Percentiles rank a stretch among this genome's conserved stretches.
Evolutionary conservation across 2,329 filamentous ascomycete genomes (phyloP).

Genomic region (Ambrosiella beaveri): DNA sequence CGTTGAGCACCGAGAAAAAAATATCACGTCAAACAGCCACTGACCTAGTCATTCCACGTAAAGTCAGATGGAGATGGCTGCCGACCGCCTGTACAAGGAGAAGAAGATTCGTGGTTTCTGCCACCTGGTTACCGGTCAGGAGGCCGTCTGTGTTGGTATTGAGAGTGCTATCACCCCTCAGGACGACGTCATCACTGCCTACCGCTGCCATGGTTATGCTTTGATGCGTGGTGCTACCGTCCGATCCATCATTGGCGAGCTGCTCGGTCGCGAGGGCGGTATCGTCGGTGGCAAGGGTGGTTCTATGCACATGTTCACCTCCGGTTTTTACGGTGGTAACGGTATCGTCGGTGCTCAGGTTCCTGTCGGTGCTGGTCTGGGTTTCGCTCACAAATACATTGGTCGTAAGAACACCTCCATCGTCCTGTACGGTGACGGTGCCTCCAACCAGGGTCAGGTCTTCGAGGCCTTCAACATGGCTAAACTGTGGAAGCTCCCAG

Average conservation of each 20-base stretch:
- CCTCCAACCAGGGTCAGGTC: conserved; percentile 97
- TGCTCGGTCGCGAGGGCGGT: conserved; percentile 85
- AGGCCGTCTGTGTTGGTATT: conserved; percentile 92
- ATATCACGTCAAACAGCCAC: no score
- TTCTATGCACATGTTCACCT: conserved; percentile 99
- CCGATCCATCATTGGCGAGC: conserved; percentile 86
- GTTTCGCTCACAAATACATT: conserved; percentile 92
- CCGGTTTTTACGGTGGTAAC: conserved; percentile 96
- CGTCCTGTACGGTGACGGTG: conserved; percentile 92
- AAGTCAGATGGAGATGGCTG: conserved; percentile 99
- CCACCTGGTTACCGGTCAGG: conserved; percentile 92
- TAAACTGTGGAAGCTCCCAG: conserved; percentile 92
- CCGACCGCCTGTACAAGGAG: conserved; percentile 98
- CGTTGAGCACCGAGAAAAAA: no score
- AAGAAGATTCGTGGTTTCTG: conserved; percentile 99
- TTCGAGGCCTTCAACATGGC: conserved; percentile 99
- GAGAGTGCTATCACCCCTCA: conserved; percentile 84
- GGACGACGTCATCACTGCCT: conserved; percentile 93
- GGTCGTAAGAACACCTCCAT: conserved; percentile 72
- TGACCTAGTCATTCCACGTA: no score
- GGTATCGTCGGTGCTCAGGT: conserved; percentile 98
- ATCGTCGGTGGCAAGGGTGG: conserved; percentile 98
- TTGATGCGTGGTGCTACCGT: conserved; percentile 87
- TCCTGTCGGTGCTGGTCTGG: conserved; percentile 86
- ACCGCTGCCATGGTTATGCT: conserved; percentile 97